These are phyloP conservation scores for Miscanthus lutarioriparius DNA, from an alignment of 176 grass and related monocot species.

Conservation along the genomic window DNA sequence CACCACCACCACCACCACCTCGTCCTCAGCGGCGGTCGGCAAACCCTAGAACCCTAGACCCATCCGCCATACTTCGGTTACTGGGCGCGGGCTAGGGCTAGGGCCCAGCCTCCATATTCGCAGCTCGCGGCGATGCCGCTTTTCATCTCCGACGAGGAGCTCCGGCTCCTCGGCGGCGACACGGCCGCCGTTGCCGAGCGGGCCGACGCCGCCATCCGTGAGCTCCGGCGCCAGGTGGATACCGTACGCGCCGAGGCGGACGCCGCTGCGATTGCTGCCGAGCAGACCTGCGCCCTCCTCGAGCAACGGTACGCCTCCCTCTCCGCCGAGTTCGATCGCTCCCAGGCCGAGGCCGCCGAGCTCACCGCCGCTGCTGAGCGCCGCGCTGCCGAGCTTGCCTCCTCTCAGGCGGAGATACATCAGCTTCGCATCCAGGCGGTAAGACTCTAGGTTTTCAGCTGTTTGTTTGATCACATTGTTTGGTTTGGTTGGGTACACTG, in stretches of 20 bases:
- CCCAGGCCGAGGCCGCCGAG: conserved; percentile 64
- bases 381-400: conserved; percentile 60
- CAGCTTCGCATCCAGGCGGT: conserved; percentile 89
- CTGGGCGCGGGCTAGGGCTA: neutral
- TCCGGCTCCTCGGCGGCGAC: conserved; percentile 73
- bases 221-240: conserved; percentile 78
- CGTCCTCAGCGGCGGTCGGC: conserved; percentile 4
- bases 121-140: conserved; percentile 60
- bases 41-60: conserved; percentile 60
- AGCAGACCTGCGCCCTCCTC: conserved; percentile 87
- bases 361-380: conserved; percentile 60
- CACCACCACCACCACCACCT: conserved; percentile 17
- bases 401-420: conserved; percentile 75
- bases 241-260: conserved; percentile 82
- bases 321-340: conserved; percentile 63
- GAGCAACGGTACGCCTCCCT: conserved; percentile 85
- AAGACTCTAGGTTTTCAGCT: conserved; percentile 22
- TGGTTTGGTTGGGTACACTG: conserved; percentile 15
- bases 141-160: conserved; percentile 94
- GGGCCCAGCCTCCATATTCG: neutral
- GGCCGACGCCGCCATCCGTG: conserved; percentile 79
- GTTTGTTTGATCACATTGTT: neutral
- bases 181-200: conserved; percentile 72
- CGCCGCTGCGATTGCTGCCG: conserved; percentile 72
- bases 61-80: conserved; percentile 9